Evolutionary conservation across 2,329 filamentous ascomycete genomes (phyloP).

Genomic region (Phaeophleospora eucalypticola): DNA sequence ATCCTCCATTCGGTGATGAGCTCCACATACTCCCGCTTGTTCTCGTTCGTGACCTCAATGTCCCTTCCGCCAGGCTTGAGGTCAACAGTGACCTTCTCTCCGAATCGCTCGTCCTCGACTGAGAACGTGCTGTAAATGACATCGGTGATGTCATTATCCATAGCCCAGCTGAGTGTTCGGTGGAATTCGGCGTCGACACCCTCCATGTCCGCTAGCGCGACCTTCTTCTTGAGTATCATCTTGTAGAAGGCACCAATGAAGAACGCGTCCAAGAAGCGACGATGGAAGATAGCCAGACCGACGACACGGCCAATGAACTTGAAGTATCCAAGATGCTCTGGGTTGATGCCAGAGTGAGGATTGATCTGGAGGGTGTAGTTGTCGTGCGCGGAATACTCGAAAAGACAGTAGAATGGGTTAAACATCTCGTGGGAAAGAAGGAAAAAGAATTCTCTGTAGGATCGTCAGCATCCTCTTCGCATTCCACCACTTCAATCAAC

Average conservation of each 20-base stretch:
- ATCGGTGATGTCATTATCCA: slow-evolving; percentile 96
- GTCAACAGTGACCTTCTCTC: slow-evolving; percentile 89
- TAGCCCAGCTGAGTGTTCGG: slow-evolving; percentile 91
- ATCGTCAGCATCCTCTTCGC: neutral
- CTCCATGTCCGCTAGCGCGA: slow-evolving; percentile 92
- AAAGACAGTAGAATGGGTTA: slow-evolving; percentile 98
- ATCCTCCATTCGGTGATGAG: slow-evolving; percentile 99
- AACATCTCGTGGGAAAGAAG: slow-evolving; percentile 99
- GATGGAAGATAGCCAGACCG: slow-evolving; percentile 94
- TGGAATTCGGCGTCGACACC: slow-evolving; percentile 98
- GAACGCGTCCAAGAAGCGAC: slow-evolving; percentile 95
- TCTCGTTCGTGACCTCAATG: slow-evolving; percentile 95
- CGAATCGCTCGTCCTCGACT: slow-evolving; percentile 95
- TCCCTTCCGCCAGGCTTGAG: slow-evolving; percentile 84
- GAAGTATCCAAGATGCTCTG: slow-evolving; percentile 99
- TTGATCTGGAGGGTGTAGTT: slow-evolving; percentile 99
- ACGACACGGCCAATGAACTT: slow-evolving; percentile 99
- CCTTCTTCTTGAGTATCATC: slow-evolving; percentile 95
- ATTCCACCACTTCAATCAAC: slow-evolving; percentile 15
- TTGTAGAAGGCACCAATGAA: slow-evolving; percentile 99
- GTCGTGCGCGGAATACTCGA: slow-evolving; percentile 99
- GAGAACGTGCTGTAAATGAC: slow-evolving; percentile 95
- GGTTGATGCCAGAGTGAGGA: slow-evolving; percentile 97
- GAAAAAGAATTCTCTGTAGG: slow-evolving; percentile 93
- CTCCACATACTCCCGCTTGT: slow-evolving; percentile 99